phyloP scores from a whole-genome alignment of 306 rosid species.

The Cyamopsis tetragonoloba region DNA sequence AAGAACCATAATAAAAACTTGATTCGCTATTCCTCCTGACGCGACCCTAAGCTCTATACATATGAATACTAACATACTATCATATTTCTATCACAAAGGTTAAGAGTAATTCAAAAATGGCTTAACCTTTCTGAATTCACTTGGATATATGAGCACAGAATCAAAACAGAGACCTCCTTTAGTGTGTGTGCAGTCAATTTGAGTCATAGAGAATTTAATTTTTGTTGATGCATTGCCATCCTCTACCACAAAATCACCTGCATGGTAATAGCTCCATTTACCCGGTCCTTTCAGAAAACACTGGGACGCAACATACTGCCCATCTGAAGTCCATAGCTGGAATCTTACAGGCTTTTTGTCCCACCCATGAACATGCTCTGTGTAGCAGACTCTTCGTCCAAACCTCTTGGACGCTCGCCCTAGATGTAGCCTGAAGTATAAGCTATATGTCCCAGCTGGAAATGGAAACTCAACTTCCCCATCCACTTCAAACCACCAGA shows the following conservation, averaged over 20 bases:
- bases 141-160: slow-evolving; percentile 67
- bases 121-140: slow-evolving; percentile 49
- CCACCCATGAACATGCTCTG: slow-evolving; percentile 92
- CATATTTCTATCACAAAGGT: slow-evolving; percentile 21
- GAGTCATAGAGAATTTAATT: slow-evolving; percentile 85
- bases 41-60: slow-evolving; percentile 30
- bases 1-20: slow-evolving; percentile 40
- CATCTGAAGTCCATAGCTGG: slow-evolving; percentile 88
- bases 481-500: slow-evolving; percentile 99
- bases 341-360: slow-evolving; percentile 75
- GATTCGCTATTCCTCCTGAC: slow-evolving; percentile 35
- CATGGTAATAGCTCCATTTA: slow-evolving; percentile 71
- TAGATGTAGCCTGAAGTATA: slow-evolving; percentile 69
- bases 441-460: slow-evolving; percentile 78
- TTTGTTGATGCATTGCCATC: slow-evolving; percentile 50
- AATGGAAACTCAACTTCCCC: slow-evolving; percentile 92
- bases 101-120: slow-evolving; percentile 46
- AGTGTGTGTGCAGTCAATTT: slow-evolving; percentile 96
- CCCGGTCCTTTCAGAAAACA: slow-evolving; percentile 66
- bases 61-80: neutral
- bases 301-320: slow-evolving; percentile 62
- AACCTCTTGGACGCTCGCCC: slow-evolving; percentile 66
- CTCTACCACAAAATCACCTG: slow-evolving; percentile 72
- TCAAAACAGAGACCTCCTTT: slow-evolving; percentile 97
- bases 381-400: slow-evolving; percentile 68